These are phyloP conservation scores for Ceratobasidium sp. DNA, from an alignment of 1,284 basidiomycete species.

Conservation along the genomic window DNA sequence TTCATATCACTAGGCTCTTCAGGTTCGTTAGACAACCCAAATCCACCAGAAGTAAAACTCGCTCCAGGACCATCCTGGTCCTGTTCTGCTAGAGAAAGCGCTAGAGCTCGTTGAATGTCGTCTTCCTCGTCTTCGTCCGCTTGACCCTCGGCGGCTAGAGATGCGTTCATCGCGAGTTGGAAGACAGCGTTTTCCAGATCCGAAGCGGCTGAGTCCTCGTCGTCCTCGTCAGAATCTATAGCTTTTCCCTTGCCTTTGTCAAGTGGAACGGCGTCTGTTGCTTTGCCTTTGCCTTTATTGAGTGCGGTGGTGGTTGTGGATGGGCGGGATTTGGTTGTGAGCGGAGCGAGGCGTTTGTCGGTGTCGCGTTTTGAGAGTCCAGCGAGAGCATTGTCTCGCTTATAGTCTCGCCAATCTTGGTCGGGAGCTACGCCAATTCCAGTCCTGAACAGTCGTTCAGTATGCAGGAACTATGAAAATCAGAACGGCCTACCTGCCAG, in stretches of 20 bases:
- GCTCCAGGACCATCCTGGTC: not conserved
- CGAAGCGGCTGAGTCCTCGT: conserved; percentile 16
- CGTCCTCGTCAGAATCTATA: conserved; percentile 36
- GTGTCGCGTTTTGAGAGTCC: conserved; percentile 69
- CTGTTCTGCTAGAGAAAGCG: conserved; percentile 1
- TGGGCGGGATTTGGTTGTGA: conserved; percentile 51
- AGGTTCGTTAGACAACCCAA: not conserved
- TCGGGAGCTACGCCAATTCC: conserved; percentile 61
- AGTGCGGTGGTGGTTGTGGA: conserved; percentile 57
- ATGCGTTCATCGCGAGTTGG: conserved; percentile 4
- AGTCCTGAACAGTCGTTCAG: conserved; percentile 10
- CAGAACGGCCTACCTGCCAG: conserved; percentile 58
- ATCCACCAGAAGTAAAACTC: not conserved
- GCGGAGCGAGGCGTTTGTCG: conserved; percentile 55
- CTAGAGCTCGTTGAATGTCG: conserved; percentile 43
- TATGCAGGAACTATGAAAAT: conserved; percentile 28
- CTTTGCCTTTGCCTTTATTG: conserved; percentile 53
- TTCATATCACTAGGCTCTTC: too few species aligned
- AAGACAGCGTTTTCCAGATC: conserved; percentile 43
- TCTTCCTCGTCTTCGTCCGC: conserved; percentile 43
- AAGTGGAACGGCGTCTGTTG: conserved; percentile 55
- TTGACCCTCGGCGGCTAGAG: conserved; percentile 4
- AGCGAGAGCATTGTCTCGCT: conserved; percentile 70
- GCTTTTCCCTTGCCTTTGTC: conserved; percentile 54
- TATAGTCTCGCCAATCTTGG: conserved; percentile 74